Evolutionary conservation across 1,139 yeast genomes (phyloP).

Genomic region (Magnusiomyces suaveolens): DNA sequence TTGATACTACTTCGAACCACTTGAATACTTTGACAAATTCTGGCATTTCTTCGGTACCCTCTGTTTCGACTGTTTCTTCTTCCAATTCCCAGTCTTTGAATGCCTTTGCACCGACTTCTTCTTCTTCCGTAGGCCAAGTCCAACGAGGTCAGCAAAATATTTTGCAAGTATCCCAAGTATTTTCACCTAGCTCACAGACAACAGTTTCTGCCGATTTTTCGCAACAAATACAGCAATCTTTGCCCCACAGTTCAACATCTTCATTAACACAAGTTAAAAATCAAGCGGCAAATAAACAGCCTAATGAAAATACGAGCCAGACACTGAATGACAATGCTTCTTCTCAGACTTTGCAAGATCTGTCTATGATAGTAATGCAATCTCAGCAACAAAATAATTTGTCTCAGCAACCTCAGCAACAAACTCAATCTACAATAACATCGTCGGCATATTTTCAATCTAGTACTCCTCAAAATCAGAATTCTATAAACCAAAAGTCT

Average conservation of each 20-base stretch:
- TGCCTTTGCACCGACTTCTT: background rate
- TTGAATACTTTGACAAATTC: background rate
- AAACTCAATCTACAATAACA: background rate
- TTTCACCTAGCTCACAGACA: background rate
- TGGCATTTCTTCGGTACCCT: background rate
- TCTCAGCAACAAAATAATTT: background rate
- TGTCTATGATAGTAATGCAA: background rate
- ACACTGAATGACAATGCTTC: background rate
- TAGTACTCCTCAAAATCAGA: background rate
- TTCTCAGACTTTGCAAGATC: background rate
- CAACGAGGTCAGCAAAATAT: background rate
- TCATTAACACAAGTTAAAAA: background rate
- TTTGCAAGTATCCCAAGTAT: background rate
- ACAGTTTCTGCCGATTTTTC: background rate
- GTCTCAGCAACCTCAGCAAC: constrained; percentile 1
- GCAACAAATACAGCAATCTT: background rate
- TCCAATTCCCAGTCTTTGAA: background rate
- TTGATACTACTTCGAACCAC: background rate
- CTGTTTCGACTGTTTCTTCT: background rate
- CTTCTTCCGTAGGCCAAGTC: background rate
- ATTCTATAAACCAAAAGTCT: background rate
- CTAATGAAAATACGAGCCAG: background rate
- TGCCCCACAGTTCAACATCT: background rate
- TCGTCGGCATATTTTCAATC: background rate
- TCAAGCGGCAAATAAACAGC: background rate